Conservation (phyloP, 768 basidiomycete genomes). For the Lentinus tigrinus region DNA sequence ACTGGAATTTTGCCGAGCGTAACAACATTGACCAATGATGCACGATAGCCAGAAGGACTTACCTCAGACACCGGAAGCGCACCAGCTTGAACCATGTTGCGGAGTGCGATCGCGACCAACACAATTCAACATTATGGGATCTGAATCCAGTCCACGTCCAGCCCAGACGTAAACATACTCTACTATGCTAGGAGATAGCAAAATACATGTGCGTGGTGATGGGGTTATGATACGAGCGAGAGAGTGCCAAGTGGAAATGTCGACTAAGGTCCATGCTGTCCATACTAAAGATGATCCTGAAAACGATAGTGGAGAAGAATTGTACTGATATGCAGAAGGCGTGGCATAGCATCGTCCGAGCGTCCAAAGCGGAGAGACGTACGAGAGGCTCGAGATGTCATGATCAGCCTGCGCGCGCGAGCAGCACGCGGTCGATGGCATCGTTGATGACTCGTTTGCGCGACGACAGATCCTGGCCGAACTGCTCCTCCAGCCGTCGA, state of each 20-base stretch:
- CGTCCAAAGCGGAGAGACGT: constrained; percentile 1
- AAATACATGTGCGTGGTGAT: constrained; percentile 11
- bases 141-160: neutral
- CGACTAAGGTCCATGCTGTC: constrained; percentile 16
- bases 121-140: too few relatives aligned
- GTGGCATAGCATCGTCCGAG: constrained; percentile 9
- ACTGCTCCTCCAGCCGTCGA: constrained; percentile 76
- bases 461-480: constrained; percentile 71
- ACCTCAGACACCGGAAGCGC: too few relatives aligned
- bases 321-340: constrained; percentile 6
- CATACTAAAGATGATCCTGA: constrained; percentile 11
- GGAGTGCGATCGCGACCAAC: too few relatives aligned
- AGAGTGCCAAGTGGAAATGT: constrained; percentile 4
- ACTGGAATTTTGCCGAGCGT: too few relatives aligned
- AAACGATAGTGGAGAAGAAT: constrained; percentile 3
- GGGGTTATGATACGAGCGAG: constrained; percentile 12
- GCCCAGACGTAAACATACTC: constrained; percentile 7
- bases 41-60: too few relatives aligned
- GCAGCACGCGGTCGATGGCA: constrained; percentile 69
- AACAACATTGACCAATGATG: too few relatives aligned
- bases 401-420: constrained; percentile 42
- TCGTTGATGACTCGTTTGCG: constrained; percentile 76
- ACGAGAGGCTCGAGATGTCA: neutral
- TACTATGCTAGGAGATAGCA: constrained; percentile 17
- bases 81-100: too few relatives aligned